These are phyloP conservation scores for Tetraselmis striata DNA, from an alignment of 139 green algal genomes.

Conservation along the genomic window DNA sequence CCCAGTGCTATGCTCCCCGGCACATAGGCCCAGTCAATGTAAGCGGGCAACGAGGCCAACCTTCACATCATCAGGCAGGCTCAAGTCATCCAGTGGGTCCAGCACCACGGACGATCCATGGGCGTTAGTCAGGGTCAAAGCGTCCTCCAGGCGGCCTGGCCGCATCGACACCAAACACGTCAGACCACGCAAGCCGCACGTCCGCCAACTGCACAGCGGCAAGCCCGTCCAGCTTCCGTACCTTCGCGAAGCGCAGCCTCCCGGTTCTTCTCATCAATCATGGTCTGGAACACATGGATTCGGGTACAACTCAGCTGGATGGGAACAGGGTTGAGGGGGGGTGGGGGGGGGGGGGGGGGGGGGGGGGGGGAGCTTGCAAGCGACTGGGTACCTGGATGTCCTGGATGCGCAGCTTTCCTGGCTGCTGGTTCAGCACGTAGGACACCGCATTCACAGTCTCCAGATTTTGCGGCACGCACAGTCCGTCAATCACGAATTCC, in stretches of 20 bases:
- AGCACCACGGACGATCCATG: neutral
- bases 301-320: no score
- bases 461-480: neutral
- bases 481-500: neutral
- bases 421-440: conserved; percentile 52
- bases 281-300: neutral
- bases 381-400: conserved; percentile 45
- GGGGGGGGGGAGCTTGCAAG: no score
- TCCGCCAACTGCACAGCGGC: no score
- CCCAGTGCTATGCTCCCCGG: no score
- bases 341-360: no score
- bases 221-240: no score
- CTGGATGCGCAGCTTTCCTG: conserved; percentile 41
- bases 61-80: conserved; percentile 4
- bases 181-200: no score
- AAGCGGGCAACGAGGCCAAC: no score
- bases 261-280: neutral
- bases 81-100: conserved; percentile 8
- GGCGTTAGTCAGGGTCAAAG: neutral
- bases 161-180: no score
- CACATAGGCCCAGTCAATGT: neutral
- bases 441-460: conserved; percentile 18
- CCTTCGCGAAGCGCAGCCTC: neutral
- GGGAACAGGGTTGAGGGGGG: neutral
- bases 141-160: neutral